phyloP scores from a whole-genome alignment of 345 rosid species.

The Dimocarpus longan region DNA sequence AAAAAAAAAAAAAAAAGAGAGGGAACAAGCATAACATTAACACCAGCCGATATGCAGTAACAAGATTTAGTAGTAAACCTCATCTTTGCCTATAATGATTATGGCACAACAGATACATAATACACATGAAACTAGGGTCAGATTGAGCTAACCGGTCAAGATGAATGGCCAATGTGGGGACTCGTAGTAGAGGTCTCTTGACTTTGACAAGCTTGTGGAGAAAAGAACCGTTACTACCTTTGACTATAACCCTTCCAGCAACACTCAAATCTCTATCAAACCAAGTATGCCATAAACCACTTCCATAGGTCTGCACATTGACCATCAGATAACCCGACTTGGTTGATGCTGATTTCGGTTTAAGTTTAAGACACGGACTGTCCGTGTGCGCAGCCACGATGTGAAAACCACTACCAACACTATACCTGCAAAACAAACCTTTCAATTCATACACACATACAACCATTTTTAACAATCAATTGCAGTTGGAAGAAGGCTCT shows the following conservation, averaged over 20 bases:
- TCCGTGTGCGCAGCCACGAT: conserved; percentile 95
- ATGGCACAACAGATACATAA: too few relatives aligned
- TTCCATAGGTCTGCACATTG: conserved; percentile 93
- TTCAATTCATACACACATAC: neutral
- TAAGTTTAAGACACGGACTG: conserved; percentile 93
- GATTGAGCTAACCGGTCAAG: conserved; percentile 64
- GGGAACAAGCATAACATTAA: neutral
- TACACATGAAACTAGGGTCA: neutral
- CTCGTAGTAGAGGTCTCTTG: conserved; percentile 75
- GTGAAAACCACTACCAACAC: conserved; percentile 79
- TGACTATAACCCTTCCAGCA: conserved; percentile 88
- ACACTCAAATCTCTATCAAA: conserved; percentile 95
- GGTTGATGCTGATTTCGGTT: conserved; percentile 86
- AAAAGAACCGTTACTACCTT: conserved; percentile 65
- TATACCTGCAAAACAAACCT: conserved; percentile 57
- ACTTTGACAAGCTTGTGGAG: conserved; percentile 84
- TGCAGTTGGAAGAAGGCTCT: conserved; percentile 30
- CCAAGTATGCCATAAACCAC: conserved; percentile 99
- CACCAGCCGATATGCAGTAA: neutral
- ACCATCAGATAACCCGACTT: conserved; percentile 88
- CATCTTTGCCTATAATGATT: neutral
- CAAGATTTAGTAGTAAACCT: neutral
- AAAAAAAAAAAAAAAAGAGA: neutral
- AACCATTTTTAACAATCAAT: neutral
- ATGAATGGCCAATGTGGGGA: conserved; percentile 92